phyloP scores from a whole-genome alignment of 345 rosid species.

The Eucalyptus guilfoylei region DNA sequence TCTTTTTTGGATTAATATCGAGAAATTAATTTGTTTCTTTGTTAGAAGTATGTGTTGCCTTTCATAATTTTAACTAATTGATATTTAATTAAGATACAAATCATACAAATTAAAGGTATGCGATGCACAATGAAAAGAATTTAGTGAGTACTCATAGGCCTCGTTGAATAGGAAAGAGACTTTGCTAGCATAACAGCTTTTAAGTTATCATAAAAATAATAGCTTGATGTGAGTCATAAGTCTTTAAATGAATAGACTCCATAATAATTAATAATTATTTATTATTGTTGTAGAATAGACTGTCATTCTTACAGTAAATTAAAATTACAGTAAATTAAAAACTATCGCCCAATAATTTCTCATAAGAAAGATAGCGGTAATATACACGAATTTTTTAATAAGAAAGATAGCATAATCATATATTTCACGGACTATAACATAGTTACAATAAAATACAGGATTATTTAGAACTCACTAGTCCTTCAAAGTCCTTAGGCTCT shows the following conservation, averaged over 20 bases:
- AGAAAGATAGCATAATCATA: neutral
- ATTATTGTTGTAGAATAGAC: too few relatives aligned
- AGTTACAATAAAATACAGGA: neutral
- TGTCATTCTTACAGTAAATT: too few relatives aligned
- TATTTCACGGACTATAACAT: neutral
- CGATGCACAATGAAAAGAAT: neutral
- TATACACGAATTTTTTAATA: too few relatives aligned
- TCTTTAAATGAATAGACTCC: too few relatives aligned
- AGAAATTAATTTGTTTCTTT: neutral
- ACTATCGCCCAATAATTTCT: too few relatives aligned
- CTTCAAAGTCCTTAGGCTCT: neutral
- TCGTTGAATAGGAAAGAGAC: neutral
- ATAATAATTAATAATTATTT: too few relatives aligned
- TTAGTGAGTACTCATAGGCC: neutral
- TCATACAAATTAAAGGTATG: neutral
- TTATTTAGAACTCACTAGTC: neutral
- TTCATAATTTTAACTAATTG: neutral
- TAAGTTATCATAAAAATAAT: too few relatives aligned
- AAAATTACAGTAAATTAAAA: too few relatives aligned
- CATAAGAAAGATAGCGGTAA: neutral
- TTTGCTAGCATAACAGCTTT: too few relatives aligned
- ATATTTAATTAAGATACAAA: neutral
- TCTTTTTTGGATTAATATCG: neutral
- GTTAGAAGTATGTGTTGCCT: neutral
- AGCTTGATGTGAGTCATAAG: too few relatives aligned